Conservation (phyloP, 257 asterid genomes). For the Petunia secreta region DNA sequence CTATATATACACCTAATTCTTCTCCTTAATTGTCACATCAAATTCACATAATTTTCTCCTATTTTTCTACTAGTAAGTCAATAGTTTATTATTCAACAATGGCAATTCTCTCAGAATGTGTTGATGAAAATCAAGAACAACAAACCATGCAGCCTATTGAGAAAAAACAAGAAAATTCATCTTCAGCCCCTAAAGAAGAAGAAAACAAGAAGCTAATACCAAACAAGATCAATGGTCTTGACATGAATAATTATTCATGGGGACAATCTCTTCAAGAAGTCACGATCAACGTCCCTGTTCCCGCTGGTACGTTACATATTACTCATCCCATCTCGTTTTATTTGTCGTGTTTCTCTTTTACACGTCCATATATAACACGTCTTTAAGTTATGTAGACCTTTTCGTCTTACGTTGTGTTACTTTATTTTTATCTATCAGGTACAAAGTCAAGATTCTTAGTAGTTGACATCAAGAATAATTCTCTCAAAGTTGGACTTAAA, state of each 20-base stretch:
- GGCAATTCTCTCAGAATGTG: conserved; percentile 19
- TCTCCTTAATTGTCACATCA: neutral
- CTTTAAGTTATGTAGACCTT: neutral
- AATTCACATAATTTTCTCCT: neutral
- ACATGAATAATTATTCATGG: conserved; percentile 79
- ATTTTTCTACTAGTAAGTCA: neutral
- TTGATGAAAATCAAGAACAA: conserved; percentile 20
- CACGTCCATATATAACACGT: too few relatives aligned
- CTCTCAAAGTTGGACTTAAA: conserved; percentile 49
- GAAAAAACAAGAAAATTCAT: neutral
- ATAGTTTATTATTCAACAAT: neutral
- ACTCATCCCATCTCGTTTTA: too few relatives aligned
- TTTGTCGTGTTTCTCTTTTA: too few relatives aligned
- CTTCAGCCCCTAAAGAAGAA: conserved; percentile 8
- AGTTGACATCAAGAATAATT: conserved; percentile 42
- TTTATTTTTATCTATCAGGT: neutral
- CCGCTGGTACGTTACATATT: conserved; percentile 34
- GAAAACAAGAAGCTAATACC: conserved; percentile 35
- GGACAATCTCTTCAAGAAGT: conserved; percentile 77
- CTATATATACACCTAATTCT: neutral
- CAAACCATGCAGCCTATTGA: neutral
- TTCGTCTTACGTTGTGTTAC: neutral
- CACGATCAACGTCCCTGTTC: conserved; percentile 64
- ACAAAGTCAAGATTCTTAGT: conserved; percentile 44
- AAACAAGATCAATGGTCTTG: conserved; percentile 72